Evolutionary conservation across 129 eudicot species (phyloP).

Genomic region (Dittrichia graveolens): DNA sequence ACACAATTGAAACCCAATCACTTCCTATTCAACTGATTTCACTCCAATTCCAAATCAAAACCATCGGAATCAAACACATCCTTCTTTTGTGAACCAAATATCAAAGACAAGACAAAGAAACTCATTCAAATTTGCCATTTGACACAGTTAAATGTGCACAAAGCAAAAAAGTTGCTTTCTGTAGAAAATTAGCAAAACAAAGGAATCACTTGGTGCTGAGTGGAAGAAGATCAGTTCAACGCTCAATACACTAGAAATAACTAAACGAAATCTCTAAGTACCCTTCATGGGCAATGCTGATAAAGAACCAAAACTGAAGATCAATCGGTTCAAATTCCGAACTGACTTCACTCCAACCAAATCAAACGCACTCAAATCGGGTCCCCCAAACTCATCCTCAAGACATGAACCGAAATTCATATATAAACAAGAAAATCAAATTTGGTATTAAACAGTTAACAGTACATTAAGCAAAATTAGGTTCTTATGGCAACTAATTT

Average conservation of each 20-base stretch:
- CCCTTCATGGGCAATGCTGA: too few species aligned
- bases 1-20: not conserved
- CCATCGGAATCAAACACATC: conserved; percentile 11
- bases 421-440: not conserved
- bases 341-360: too few species aligned
- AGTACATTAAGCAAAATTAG: conserved; percentile 9
- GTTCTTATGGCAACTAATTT: not conserved
- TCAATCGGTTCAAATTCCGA: too few species aligned
- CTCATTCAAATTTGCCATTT: conserved; percentile 1
- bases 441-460: conserved; percentile 4
- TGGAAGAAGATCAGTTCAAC: too few species aligned
- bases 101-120: not conserved
- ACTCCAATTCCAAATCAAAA: not conserved
- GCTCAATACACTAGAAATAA: too few species aligned
- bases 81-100: conserved; percentile 1
- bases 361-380: too few species aligned
- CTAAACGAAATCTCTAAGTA: too few species aligned
- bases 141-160: not conserved
- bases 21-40: not conserved
- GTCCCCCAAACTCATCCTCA: too few species aligned
- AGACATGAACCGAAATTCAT: too few species aligned
- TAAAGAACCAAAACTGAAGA: too few species aligned
- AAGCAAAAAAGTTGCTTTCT: not conserved
- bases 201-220: too few species aligned
- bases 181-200: too few species aligned